phyloP scores from a whole-genome alignment of 352 stramenopile genomes.

The Phytophthora idaei region DNA sequence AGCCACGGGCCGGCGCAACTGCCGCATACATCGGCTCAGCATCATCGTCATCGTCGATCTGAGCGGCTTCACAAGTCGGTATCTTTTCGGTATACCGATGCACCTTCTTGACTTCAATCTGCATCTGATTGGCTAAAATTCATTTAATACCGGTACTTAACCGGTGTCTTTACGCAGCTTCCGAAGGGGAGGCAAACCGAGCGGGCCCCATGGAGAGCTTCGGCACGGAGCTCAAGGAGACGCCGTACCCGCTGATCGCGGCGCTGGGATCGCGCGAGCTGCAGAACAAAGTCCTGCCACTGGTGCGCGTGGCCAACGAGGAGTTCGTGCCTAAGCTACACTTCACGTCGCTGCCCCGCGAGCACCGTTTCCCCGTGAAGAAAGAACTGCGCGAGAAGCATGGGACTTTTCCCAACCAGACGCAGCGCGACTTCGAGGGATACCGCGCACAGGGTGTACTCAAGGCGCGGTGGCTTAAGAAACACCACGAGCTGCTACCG shows the following conservation, averaged over 20 bases:
- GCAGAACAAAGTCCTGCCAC: slow-evolving; percentile 72
- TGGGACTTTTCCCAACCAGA: slow-evolving; percentile 84
- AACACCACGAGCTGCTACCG: slow-evolving; percentile 83
- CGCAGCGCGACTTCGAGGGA: slow-evolving; percentile 82
- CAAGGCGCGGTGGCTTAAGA: slow-evolving; percentile 87
- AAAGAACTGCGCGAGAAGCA: slow-evolving; percentile 89
- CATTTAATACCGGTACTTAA: slow-evolving; percentile 1
- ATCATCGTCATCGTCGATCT: slow-evolving; percentile 5
- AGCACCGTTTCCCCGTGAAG: slow-evolving; percentile 82
- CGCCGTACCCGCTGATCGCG: slow-evolving; percentile 84
- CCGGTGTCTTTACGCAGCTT: background rate
- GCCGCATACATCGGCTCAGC: slow-evolving; percentile 5
- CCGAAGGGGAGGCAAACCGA: slow-evolving; percentile 13
- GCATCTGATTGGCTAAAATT: background rate
- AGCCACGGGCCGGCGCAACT: slow-evolving; percentile 11
- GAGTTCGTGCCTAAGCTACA: slow-evolving; percentile 85
- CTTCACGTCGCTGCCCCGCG: slow-evolving; percentile 67
- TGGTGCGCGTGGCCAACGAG: slow-evolving; percentile 77
- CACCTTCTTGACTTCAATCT: background rate
- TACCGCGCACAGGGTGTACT: slow-evolving; percentile 73
- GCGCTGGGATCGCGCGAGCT: slow-evolving; percentile 77
- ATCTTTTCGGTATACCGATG: slow-evolving; percentile 6
- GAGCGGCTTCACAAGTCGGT: background rate
- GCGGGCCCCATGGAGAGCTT: slow-evolving; percentile 78
- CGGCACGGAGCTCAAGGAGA: slow-evolving; percentile 85